These are phyloP conservation scores for Lepidium didymum DNA, from an alignment of 345 rosid genomes.

Conservation along the genomic window DNA sequence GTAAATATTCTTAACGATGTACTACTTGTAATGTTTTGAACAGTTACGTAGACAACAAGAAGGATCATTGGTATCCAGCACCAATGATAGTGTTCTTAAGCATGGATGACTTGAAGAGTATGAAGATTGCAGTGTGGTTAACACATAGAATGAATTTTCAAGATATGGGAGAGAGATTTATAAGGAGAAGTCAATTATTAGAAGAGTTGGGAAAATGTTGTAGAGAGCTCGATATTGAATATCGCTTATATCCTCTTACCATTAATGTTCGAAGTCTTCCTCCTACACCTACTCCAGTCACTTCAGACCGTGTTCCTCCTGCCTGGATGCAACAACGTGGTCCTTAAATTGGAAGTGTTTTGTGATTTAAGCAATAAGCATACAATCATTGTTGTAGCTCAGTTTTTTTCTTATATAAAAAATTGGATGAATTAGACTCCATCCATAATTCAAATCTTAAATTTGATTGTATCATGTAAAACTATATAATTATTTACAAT, in stretches of 20 bases:
- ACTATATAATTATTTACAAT: too few species aligned
- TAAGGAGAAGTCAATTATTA: slow-evolving; percentile 48
- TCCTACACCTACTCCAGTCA: slow-evolving; percentile 9
- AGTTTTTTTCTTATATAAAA: too few species aligned
- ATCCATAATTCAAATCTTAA: too few species aligned
- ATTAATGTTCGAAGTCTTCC: slow-evolving; percentile 55
- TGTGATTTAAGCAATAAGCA: too few species aligned
- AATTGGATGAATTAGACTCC: too few species aligned
- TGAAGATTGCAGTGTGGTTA: slow-evolving; percentile 67
- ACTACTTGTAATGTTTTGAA: background rate
- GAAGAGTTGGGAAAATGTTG: slow-evolving; percentile 69
- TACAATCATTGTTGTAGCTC: too few species aligned
- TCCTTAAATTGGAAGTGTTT: background rate
- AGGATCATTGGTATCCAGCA: slow-evolving; percentile 66
- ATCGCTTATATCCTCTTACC: slow-evolving; percentile 54
- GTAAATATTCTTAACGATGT: background rate
- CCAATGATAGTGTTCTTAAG: slow-evolving; percentile 57
- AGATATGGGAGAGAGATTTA: slow-evolving; percentile 66
- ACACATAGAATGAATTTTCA: slow-evolving; percentile 71
- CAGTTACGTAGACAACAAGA: slow-evolving; percentile 59
- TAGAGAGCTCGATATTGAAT: slow-evolving; percentile 74
- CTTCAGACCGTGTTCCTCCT: slow-evolving; percentile 41
- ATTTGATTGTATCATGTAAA: too few species aligned
- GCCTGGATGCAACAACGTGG: slow-evolving; percentile 29
- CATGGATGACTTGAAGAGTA: slow-evolving; percentile 44